Base-by-base conservation (phyloP, 1,284 basidiomycete species). In the Blastosporella zonata region DNA sequence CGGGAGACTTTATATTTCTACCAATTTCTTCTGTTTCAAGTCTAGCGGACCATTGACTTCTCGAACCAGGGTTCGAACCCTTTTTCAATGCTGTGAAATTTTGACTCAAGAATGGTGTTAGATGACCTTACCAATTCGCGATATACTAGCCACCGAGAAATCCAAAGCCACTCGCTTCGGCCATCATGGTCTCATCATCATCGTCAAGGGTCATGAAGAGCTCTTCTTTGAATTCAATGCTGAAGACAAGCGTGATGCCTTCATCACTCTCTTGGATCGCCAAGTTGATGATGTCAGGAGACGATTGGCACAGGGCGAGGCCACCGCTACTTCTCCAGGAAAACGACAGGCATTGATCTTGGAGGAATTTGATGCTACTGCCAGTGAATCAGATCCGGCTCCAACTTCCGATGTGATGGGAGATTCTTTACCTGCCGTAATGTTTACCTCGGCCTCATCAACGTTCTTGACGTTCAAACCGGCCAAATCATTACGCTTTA, bases 401-500 rank as follows among this genome's bases (percentile, higher is more conserved):
- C 71, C 73, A 17, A 60, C 71, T 13, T 70, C 74, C 2, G 82
- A 84, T 40, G 71, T 64, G 37, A 72, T 82, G 70, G 71, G 80
- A 1, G 84, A 87, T 45, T 84, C 84, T 2, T 61, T 87, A 22
- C 87, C 90, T 1, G 84, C 90, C n/a, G 81, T 91, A 27, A 93
- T 97, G 90, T 97, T 97, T 67, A 90, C 87, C 3, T 94, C 90
- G 27, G 82, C 88, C n/a, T 90, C 89, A 0, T 93, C 90, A 6
- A 94, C 94, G 0, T 95, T 96, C 70, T 70, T 97, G 56, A 96
- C 93, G 7, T 97, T 98, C 75, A 94, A 93, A 67, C 94, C 94
- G 1, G 77, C 79, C 56, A 80, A 89, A 57, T 74, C 89, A 0
- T 70, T 97, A 56, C 85, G 82, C 56, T 92, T 97, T 60, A 96